A percentile compares a stretch with the other conserved stretches of the same genome.
Conservation (phyloP, 176 grass and related monocot genomes). For the Raddia distichophylla region DNA sequence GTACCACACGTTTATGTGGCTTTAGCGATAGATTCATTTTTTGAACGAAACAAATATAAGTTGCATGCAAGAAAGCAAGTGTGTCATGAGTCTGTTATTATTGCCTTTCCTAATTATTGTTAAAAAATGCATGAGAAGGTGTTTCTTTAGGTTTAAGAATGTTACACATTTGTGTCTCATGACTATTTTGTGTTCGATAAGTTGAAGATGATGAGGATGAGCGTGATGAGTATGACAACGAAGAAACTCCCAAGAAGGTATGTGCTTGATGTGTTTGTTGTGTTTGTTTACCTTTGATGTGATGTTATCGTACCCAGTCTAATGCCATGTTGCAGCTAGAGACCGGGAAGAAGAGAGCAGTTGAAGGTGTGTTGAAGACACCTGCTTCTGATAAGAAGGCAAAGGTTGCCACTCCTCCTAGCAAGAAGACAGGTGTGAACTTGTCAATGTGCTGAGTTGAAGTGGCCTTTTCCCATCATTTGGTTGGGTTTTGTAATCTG, state of each 20-base stretch:
- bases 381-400: slow-evolving; percentile 86
- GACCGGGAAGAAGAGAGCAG: slow-evolving; percentile 61
- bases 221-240: slow-evolving; percentile 56
- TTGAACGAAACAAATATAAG: not conserved
- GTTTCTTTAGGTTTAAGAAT: not conserved
- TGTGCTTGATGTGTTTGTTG: not conserved
- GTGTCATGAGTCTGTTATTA: not conserved
- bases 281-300: not conserved
- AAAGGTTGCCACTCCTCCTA: slow-evolving; percentile 57
- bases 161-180: slow-evolving; percentile 10
- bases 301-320: not conserved
- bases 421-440: slow-evolving; percentile 66
- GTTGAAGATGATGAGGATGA: slow-evolving; percentile 42
- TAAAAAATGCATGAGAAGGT: not conserved
- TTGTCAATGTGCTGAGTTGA: not conserved
- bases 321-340: slow-evolving; percentile 58
- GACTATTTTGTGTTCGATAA: not conserved
- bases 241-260: slow-evolving; percentile 87
- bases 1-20: not conserved
- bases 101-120: not conserved
- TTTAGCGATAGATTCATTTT: not conserved
- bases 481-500: not conserved
- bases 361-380: slow-evolving; percentile 48
- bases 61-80: not conserved
- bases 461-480: not conserved